Evolutionary conservation across 352 stramenopile genomes (phyloP).

Genomic region (Phytophthora capsici): DNA sequence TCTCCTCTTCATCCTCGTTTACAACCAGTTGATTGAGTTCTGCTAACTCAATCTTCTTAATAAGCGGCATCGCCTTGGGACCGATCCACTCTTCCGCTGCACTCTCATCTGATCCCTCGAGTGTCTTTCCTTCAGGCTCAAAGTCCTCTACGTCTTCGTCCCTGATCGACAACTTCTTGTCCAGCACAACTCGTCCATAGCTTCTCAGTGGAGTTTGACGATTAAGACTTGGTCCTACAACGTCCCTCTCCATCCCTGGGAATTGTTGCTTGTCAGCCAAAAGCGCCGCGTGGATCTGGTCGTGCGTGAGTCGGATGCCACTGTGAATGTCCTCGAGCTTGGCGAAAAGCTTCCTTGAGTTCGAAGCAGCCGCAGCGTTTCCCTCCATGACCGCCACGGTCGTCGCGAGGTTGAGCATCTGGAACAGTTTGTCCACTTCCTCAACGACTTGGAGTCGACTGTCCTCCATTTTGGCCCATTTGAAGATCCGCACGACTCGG

Average conservation of each 20-base stretch:
- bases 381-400: conserved; percentile 25
- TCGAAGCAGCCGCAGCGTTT: not conserved
- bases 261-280: conserved; percentile 6
- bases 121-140: not conserved
- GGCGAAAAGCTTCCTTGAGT: conserved; percentile 10
- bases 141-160: not conserved
- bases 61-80: not conserved
- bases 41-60: not conserved
- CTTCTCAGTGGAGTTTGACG: not conserved
- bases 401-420: conserved; percentile 32
- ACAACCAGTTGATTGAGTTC: not conserved
- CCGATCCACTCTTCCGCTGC: not conserved
- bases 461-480: conserved; percentile 30
- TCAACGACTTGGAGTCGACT: conserved; percentile 27
- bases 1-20: not conserved
- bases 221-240: too few species aligned
- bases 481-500: conserved; percentile 21
- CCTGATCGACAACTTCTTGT: not conserved
- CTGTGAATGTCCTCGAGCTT: conserved; percentile 23
- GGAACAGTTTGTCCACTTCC: conserved; percentile 43
- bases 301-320: conserved; percentile 18
- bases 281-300: conserved; percentile 19
- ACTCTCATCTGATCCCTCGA: not conserved
- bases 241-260: too few species aligned
- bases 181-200: not conserved